Evolutionary conservation across 1,139 yeast genomes (phyloP).

Genomic region (Zhuliangozyma blackwelliae): DNA sequence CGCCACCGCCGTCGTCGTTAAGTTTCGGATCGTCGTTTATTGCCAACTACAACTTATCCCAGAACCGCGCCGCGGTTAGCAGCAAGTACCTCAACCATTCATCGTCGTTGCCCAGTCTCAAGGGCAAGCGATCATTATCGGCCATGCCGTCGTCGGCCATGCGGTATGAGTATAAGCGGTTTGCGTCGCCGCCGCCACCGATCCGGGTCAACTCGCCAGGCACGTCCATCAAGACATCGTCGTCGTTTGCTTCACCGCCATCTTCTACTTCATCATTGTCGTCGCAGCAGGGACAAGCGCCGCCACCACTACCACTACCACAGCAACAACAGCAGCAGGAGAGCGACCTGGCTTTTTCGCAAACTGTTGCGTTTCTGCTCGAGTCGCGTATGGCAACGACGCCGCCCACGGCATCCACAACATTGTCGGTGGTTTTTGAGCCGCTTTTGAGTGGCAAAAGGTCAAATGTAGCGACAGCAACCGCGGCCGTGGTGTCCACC

Average conservation of each 20-base stretch:
- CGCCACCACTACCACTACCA: no score
- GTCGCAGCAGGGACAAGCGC: no score
- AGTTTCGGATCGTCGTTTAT: background rate
- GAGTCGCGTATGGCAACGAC: background rate
- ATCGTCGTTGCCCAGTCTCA: conserved; percentile 36
- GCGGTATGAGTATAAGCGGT: conserved; percentile 4
- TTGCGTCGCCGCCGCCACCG: conserved; percentile 4
- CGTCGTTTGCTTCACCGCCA: no score
- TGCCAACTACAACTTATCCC: conserved; percentile 1
- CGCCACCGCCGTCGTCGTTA: conserved; percentile 1
- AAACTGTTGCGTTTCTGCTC: background rate
- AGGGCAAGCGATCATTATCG: conserved; percentile 9
- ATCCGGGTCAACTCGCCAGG: background rate
- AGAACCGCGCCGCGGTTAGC: background rate
- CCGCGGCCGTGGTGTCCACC: background rate
- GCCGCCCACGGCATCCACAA: background rate
- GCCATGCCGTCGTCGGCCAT: conserved; percentile 1
- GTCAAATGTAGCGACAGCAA: background rate
- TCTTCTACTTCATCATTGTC: no score
- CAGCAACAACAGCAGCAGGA: no score
- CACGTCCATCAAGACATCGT: background rate
- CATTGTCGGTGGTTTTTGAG: background rate
- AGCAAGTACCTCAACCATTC: conserved; percentile 31
- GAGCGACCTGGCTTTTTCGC: no score
- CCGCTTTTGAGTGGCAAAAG: background rate